A percentile compares a stretch with the other conserved stretches of the same genome.
These are phyloP conservation scores for Chalciporus pseudorubinellus DNA, from an alignment of 768 basidiomycete genomes.

Conservation along the genomic window DNA sequence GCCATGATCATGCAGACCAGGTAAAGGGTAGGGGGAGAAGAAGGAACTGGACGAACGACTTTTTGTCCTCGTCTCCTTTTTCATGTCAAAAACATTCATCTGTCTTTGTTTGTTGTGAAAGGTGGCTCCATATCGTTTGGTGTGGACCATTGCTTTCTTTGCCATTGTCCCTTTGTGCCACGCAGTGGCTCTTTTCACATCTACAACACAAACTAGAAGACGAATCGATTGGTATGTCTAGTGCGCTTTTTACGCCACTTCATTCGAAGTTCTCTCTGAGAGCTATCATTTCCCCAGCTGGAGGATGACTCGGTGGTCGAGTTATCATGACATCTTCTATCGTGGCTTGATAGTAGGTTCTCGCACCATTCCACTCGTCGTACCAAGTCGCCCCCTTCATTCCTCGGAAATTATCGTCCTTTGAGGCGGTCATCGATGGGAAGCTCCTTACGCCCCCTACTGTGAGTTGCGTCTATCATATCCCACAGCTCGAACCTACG, in stretches of 20 bases:
- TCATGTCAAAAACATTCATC: constrained; percentile 18
- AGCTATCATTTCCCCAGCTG: constrained; percentile 11
- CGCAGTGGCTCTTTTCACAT: constrained; percentile 17
- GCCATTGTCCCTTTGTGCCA: constrained; percentile 23
- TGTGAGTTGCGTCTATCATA: neutral
- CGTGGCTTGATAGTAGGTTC: constrained; percentile 7
- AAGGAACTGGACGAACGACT: constrained; percentile 4
- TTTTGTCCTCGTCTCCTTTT: constrained; percentile 17
- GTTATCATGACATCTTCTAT: constrained; percentile 9
- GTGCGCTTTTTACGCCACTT: constrained; percentile 19
- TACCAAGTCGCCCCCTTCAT: constrained; percentile 18
- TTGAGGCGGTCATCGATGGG: constrained; percentile 9
- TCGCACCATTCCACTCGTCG: constrained; percentile 12
- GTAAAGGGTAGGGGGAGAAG: constrained; percentile 6
- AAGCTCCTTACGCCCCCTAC: constrained; percentile 9
- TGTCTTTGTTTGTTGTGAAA: constrained; percentile 34
- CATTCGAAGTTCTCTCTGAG: constrained; percentile 20
- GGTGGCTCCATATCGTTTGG: constrained; percentile 16
- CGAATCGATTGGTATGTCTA: constrained; percentile 21
- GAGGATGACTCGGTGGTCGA: constrained; percentile 7
- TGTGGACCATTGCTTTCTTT: constrained; percentile 18
- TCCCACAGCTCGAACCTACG: neutral
- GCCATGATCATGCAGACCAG: constrained; percentile 14
- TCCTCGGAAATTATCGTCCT: constrained; percentile 27
- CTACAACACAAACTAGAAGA: constrained; percentile 19